phyloP scores from a whole-genome alignment of 768 basidiomycete genomes.

The Boletus sp. region DNA sequence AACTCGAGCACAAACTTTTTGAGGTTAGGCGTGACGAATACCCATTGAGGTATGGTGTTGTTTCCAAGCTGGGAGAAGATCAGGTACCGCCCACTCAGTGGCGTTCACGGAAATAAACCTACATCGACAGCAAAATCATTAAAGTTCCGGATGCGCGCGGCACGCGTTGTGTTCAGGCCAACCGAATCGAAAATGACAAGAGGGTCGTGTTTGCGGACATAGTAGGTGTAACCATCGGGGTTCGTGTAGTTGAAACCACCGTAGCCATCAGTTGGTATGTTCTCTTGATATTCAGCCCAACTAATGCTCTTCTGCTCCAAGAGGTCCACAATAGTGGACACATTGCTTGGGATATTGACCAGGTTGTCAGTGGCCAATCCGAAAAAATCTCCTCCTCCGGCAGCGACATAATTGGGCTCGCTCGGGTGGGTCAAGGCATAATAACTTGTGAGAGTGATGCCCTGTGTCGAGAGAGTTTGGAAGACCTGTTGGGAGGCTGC shows the following conservation, averaged over 20 bases:
- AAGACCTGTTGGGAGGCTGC: conserved; percentile 29
- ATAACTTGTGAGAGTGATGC: conserved; percentile 45
- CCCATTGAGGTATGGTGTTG: conserved; percentile 51
- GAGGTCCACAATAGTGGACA: conserved; percentile 58
- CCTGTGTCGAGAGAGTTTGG: conserved; percentile 42
- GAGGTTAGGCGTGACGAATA: conserved; percentile 60
- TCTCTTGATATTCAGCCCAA: conserved; percentile 61
- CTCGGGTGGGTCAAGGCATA: conserved; percentile 53
- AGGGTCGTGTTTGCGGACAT: conserved; percentile 54
- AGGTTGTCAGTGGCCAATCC: conserved; percentile 45
- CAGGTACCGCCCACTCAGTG: not conserved
- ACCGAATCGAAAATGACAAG: conserved; percentile 50
- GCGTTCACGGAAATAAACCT: not conserved
- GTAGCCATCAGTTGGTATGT: conserved; percentile 49
- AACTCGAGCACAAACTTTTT: conserved; percentile 15
- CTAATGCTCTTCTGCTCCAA: conserved; percentile 53
- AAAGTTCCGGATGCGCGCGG: conserved; percentile 49
- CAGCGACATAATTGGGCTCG: conserved; percentile 53
- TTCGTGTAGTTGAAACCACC: conserved; percentile 36
- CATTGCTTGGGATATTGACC: conserved; percentile 37
- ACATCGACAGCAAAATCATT: conserved; percentile 58
- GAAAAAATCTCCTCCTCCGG: conserved; percentile 49
- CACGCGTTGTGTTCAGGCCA: conserved; percentile 38
- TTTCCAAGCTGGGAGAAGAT: conserved; percentile 28
- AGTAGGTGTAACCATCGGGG: conserved; percentile 40